phyloP scores from a whole-genome alignment of 306 rosid species.

The Senna siamea region DNA sequence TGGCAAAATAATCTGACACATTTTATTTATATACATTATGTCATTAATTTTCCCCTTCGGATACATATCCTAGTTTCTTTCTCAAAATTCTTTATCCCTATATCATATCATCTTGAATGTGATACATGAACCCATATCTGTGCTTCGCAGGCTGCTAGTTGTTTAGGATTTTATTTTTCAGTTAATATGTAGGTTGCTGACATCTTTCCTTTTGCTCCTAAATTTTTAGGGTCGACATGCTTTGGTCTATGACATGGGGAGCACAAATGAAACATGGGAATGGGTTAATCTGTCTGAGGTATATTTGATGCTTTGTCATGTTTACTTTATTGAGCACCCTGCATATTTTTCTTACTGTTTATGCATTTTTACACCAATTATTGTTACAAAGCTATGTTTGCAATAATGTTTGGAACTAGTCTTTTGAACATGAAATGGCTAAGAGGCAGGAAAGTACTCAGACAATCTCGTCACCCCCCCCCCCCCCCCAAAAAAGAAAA shows the following conservation, averaged over 20 bases:
- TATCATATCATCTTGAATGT: not conserved
- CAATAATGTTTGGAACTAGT: not conserved
- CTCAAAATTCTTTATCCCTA: not conserved
- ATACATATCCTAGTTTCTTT: not conserved
- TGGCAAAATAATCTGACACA: too few species aligned
- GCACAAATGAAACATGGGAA: constrained; percentile 78
- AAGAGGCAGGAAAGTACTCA: not conserved
- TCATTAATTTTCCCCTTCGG: not conserved
- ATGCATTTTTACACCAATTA: not conserved
- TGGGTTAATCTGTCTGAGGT: constrained; percentile 97
- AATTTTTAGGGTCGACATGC: constrained; percentile 79
- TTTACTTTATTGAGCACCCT: constrained; percentile 8
- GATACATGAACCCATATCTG: not conserved
- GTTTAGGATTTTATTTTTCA: constrained; percentile 24
- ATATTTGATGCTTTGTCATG: constrained; percentile 34
- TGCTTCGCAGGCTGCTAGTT: constrained; percentile 5
- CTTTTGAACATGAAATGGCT: not conserved
- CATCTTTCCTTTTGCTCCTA: constrained; percentile 14
- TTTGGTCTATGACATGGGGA: constrained; percentile 80
- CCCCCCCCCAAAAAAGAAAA: not conserved
- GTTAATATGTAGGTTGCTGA: constrained; percentile 34
- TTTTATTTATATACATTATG: not conserved
- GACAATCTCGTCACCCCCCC: not conserved
- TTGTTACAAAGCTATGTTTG: not conserved
- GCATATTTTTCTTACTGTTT: not conserved